Percentiles rank a stretch among this genome's conserved stretches.
Conservation (phyloP, 1,139 yeast species). For the Candida sojae region DNA sequence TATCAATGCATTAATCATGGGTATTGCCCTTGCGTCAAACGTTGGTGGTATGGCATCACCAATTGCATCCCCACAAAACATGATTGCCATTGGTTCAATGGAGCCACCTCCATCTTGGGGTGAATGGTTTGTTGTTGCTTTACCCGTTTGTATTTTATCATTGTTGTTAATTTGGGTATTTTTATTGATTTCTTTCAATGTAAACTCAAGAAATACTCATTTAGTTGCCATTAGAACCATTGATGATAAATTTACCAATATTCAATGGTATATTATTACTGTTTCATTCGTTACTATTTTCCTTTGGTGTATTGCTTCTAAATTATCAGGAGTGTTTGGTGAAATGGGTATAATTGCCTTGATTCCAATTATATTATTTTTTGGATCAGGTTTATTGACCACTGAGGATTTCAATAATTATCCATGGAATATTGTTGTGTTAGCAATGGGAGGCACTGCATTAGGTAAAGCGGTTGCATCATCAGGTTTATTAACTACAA, state of each 20-base stretch:
- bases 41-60: conserved; percentile 84
- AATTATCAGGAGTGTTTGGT: conserved; percentile 58
- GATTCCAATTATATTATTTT: conserved; percentile 64
- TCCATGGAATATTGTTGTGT: conserved; percentile 75
- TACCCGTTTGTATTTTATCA: conserved; percentile 62
- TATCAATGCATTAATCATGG: conserved; percentile 64
- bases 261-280: conserved; percentile 64
- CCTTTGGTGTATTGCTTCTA: conserved; percentile 70
- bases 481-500: conserved; percentile 65
- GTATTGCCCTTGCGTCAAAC: conserved; percentile 73
- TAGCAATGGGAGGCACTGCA: conserved; percentile 82
- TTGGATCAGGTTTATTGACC: conserved; percentile 68
- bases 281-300: conserved; percentile 58
- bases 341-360: conserved; percentile 73
- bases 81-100: conserved; percentile 70
- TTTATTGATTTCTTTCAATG: conserved; percentile 58
- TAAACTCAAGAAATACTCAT: conserved; percentile 41
- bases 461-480: conserved; percentile 74
- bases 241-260: conserved; percentile 56
- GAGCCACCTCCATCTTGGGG: conserved; percentile 75
- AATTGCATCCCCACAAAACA: conserved; percentile 76
- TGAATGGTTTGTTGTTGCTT: conserved; percentile 69
- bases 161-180: conserved; percentile 58
- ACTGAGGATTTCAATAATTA: conserved; percentile 70
- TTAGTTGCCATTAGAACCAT: conserved; percentile 57